Evolutionary conservation across 805 yeast genomes (phyloP).

Genomic region (Allodekkera sacchari): DNA sequence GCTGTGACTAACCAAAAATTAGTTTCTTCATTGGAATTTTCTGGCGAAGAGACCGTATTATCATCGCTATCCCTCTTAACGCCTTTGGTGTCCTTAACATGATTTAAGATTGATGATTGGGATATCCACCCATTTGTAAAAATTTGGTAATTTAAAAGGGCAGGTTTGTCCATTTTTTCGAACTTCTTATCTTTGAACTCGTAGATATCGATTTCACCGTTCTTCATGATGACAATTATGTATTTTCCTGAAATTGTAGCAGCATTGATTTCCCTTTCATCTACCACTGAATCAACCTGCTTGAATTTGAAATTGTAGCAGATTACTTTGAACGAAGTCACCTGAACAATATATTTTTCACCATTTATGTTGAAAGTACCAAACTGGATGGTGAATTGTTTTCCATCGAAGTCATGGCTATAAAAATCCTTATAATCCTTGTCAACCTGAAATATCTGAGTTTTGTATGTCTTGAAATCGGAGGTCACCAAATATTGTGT

Average conservation of each 20-base stretch:
- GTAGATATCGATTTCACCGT: conserved; percentile 62
- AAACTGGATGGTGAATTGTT: conserved; percentile 57
- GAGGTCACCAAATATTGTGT: conserved; percentile 64
- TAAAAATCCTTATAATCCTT: conserved; percentile 54
- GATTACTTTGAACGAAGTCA: conserved; percentile 56
- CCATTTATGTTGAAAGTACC: conserved; percentile 32
- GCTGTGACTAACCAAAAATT: conserved; percentile 65
- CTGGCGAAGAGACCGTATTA: conserved; percentile 12
- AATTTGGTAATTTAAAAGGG: conserved; percentile 30
- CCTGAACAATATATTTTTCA: conserved; percentile 60
- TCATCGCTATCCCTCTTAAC: conserved; percentile 15
- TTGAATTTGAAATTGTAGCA: conserved; percentile 58
- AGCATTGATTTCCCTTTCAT: conserved; percentile 55
- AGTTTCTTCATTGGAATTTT: conserved; percentile 24
- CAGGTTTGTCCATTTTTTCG: conserved; percentile 25
- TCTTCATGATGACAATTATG: conserved; percentile 52
- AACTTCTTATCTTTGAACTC: conserved; percentile 25
- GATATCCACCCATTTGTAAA: conserved; percentile 65
- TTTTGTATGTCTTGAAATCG: conserved; percentile 51
- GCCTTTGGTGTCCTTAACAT: conserved; percentile 26
- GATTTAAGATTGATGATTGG: conserved; percentile 37
- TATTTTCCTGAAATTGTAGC: conserved; percentile 57
- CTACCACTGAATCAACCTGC: conserved; percentile 39
- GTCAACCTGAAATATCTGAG: conserved; percentile 60
- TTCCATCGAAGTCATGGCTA: conserved; percentile 53